These are phyloP conservation scores for Osmanthus fragrans DNA, from an alignment of 257 asterid species.

Conservation along the genomic window DNA sequence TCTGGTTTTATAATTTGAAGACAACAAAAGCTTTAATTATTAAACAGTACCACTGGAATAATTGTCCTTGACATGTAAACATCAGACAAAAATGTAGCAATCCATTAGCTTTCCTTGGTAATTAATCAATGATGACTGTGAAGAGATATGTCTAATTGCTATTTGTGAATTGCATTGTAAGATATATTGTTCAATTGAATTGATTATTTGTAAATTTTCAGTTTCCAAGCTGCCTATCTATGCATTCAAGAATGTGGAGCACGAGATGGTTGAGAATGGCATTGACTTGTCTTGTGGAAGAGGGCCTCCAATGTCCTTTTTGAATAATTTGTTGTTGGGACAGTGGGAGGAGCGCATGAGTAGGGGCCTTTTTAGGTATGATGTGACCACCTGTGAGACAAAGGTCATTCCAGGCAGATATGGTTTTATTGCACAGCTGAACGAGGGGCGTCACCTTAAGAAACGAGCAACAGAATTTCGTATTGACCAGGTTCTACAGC, in stretches of 20 bases:
- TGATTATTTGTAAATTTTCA: slow-evolving; percentile 27
- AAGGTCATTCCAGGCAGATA: slow-evolving; percentile 59
- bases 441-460: slow-evolving; percentile 83
- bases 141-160: background rate
- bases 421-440: slow-evolving; percentile 77
- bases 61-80: background rate
- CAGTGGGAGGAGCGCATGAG: slow-evolving; percentile 73
- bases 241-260: slow-evolving; percentile 44
- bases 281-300: slow-evolving; percentile 30
- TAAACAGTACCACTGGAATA: slow-evolving; percentile 1
- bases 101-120: background rate
- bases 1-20: background rate
- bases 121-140: too few species aligned
- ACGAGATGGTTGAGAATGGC: slow-evolving; percentile 26
- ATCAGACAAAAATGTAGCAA: background rate
- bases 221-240: slow-evolving; percentile 64
- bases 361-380: slow-evolving; percentile 68
- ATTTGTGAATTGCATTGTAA: background rate
- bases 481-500: slow-evolving; percentile 76
- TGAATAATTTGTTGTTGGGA: slow-evolving; percentile 54
- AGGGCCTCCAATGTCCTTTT: slow-evolving; percentile 35
- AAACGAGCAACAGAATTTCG: slow-evolving; percentile 75
- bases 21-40: background rate
- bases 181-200: background rate
- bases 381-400: slow-evolving; percentile 69